These are phyloP conservation scores for Wickerhamiella vanderwaltii DNA, from an alignment of 805 yeast genomes.

Conservation along the genomic window DNA sequence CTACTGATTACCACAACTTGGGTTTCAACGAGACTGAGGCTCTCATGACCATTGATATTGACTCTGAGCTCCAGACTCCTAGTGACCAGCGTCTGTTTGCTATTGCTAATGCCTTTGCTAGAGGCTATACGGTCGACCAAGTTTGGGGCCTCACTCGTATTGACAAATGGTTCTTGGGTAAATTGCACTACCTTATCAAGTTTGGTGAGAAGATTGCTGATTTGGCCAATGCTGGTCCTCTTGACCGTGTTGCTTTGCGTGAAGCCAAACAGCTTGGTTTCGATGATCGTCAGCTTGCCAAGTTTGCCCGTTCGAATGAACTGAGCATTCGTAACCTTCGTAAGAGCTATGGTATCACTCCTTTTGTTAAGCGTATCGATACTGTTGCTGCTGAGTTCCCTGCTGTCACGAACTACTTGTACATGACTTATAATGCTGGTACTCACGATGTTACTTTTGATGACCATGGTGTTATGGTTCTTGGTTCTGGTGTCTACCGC, in stretches of 20 bases:
- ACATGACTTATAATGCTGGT: conserved; percentile 89
- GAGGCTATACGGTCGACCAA: conserved; percentile 82
- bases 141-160: conserved; percentile 85
- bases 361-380: conserved; percentile 93
- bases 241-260: conserved; percentile 36
- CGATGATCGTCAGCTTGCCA: conserved; percentile 93
- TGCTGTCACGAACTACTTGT: conserved; percentile 85
- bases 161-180: conserved; percentile 93
- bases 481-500: conserved; percentile 97
- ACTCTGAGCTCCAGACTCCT: conserved; percentile 86
- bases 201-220: conserved; percentile 40
- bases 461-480: conserved; percentile 88
- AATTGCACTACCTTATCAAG: conserved; percentile 59
- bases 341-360: conserved; percentile 73
- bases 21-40: conserved; percentile 67
- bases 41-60: conserved; percentile 83
- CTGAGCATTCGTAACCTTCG: conserved; percentile 83
- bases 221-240: conserved; percentile 14
- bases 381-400: conserved; percentile 99
- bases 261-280: conserved; percentile 95
- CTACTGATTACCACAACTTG: conserved; percentile 88
- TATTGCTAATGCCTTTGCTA: conserved; percentile 82
- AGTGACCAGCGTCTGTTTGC: conserved; percentile 96
- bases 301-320: conserved; percentile 77
- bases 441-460: conserved; percentile 76